These are phyloP conservation scores for Shiraia bambusicola DNA, from an alignment of 2,329 filamentous ascomycete species.

Conservation along the genomic window DNA sequence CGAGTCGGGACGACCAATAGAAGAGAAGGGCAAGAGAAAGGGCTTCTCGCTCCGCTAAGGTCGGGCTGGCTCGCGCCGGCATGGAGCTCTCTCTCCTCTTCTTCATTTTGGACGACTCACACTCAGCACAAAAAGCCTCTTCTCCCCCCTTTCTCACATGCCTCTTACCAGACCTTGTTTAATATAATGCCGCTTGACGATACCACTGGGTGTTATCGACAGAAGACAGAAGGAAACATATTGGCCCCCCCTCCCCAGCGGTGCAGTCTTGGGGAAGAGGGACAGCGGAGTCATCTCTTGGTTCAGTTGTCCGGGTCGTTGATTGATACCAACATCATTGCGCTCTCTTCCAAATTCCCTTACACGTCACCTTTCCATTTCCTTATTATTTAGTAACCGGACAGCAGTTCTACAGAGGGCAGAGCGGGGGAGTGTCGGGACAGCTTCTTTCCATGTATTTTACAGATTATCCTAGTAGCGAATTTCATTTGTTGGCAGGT, in stretches of 20 bases:
- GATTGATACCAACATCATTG: slow-evolving; percentile 50
- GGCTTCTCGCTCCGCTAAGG: slow-evolving; percentile 93
- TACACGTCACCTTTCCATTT: slow-evolving; percentile 30
- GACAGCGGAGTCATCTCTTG: slow-evolving; percentile 36
- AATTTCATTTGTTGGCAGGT: slow-evolving; percentile 43
- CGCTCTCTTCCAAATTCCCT: slow-evolving; percentile 41
- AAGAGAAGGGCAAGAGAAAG: slow-evolving; percentile 99
- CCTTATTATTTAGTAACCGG: slow-evolving; percentile 43
- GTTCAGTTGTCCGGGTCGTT: slow-evolving; percentile 45
- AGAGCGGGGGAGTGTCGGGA: slow-evolving; percentile 32
- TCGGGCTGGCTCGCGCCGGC: slow-evolving; percentile 8
- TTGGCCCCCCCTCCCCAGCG: slow-evolving; percentile 25
- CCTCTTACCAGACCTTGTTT: slow-evolving; percentile 45
- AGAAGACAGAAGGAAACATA: slow-evolving; percentile 40
- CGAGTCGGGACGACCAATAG: slow-evolving; percentile 91
- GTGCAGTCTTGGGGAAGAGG: slow-evolving; percentile 32
- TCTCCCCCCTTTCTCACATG: slow-evolving; percentile 37
- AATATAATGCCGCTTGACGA: slow-evolving; percentile 44
- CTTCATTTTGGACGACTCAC: slow-evolving; percentile 24
- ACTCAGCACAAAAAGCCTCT: slow-evolving; percentile 35
- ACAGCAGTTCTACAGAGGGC: slow-evolving; percentile 36
- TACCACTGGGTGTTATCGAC: slow-evolving; percentile 45
- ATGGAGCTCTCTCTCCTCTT: slow-evolving; percentile 9
- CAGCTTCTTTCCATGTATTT: slow-evolving; percentile 45
- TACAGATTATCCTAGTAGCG: slow-evolving; percentile 44